These are phyloP conservation scores for Myxozyma geophila DNA, from an alignment of 805 yeast genomes.

Conservation along the genomic window DNA sequence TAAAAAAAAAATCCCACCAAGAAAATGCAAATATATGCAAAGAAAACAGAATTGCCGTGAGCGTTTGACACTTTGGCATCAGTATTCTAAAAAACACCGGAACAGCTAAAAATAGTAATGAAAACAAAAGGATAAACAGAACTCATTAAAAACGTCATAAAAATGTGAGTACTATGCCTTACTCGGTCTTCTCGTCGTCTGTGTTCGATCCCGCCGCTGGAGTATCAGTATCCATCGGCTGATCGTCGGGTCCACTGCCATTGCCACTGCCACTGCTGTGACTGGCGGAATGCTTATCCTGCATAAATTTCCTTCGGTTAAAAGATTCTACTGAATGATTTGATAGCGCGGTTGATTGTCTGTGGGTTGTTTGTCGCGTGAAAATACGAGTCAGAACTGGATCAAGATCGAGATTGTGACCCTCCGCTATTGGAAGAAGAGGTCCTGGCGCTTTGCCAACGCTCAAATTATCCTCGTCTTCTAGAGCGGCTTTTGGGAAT, in stretches of 20 bases:
- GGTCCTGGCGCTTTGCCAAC: constrained; percentile 14
- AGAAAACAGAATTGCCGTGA: background rate
- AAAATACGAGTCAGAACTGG: constrained; percentile 15
- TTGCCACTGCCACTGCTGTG: background rate
- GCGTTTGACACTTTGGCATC: too few species aligned
- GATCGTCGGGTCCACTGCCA: background rate
- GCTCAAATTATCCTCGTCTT: constrained; percentile 42
- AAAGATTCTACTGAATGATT: constrained; percentile 16
- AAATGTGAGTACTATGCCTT: background rate
- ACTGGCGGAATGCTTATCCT: background rate
- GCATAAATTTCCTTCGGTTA: constrained; percentile 5
- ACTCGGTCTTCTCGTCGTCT: constrained; percentile 5
- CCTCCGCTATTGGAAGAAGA: constrained; percentile 22
- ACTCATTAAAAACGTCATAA: background rate
- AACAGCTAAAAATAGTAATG: background rate
- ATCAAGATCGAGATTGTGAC: constrained; percentile 6
- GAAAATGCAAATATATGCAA: background rate
- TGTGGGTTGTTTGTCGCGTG: constrained; percentile 7
- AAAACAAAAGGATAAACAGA: background rate
- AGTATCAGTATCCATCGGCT: background rate
- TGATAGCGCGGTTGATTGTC: constrained; percentile 2
- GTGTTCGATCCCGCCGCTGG: constrained; percentile 3
- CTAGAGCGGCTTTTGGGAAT: constrained; percentile 32
- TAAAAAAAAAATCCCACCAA: constrained; percentile 1
- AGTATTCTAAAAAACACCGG: background rate